A percentile compares a stretch with the other conserved stretches of the same genome.
Evolutionary conservation across 768 basidiomycete genomes (phyloP).

Genomic region (Cystobasidiopsis lactophilus): DNA sequence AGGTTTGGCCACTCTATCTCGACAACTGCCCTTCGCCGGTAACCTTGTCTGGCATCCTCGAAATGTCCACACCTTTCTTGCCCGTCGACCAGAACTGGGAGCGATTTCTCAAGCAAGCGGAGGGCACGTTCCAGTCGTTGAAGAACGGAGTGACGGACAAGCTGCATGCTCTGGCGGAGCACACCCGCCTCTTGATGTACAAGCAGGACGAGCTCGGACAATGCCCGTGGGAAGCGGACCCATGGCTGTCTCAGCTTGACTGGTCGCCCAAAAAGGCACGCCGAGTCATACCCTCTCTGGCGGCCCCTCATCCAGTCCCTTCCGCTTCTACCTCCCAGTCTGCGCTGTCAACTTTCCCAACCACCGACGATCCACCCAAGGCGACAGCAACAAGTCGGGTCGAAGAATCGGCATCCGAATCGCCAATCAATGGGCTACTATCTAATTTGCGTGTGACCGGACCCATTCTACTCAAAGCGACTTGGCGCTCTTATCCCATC

Average conservation of each 20-base stretch:
- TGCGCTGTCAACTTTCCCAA: too few species aligned
- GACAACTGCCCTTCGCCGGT: conserved; percentile 72
- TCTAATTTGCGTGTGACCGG: too few species aligned
- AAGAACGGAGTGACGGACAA: conserved; percentile 39
- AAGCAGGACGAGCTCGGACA: conserved; percentile 23
- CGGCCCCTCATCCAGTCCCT: too few species aligned
- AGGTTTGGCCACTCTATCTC: conserved; percentile 61
- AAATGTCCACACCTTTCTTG: conserved; percentile 79
- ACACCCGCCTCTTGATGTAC: conserved; percentile 31
- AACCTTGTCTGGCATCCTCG: conserved; percentile 68
- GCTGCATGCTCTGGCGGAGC: conserved; percentile 46
- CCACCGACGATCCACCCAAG: not conserved
- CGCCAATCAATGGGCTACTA: too few species aligned
- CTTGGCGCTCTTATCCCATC: conserved; percentile 23
- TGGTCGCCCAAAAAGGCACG: conserved; percentile 57
- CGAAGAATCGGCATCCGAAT: too few species aligned
- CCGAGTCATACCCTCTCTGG: not conserved
- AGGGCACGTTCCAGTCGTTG: conserved; percentile 47
- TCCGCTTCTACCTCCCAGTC: too few species aligned
- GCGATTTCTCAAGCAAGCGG: conserved; percentile 52
- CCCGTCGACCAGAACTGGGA: conserved; percentile 83
- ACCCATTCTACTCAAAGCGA: conserved; percentile 38
- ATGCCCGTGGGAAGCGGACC: conserved; percentile 41
- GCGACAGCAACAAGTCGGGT: not conserved
- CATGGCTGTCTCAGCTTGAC: conserved; percentile 75